Evolutionary conservation across 2,329 filamentous ascomycete species (phyloP), one percentile per base, ranked within the genome.

Genomic region (Allantophomopsis cytisporea): DNA sequence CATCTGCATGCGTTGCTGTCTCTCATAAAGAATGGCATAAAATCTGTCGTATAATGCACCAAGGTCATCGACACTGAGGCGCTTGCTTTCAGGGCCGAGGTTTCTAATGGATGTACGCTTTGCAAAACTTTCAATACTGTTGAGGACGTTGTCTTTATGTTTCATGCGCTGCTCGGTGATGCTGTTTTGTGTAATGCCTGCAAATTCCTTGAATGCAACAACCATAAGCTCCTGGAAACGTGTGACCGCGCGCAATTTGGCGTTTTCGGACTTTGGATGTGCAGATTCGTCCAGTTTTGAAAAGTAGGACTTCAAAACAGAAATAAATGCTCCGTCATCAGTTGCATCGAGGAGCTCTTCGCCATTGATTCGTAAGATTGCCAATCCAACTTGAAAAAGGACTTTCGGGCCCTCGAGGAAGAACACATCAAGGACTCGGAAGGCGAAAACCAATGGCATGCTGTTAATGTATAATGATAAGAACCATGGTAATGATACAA

Each of bases 151-250:
- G 54, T 91, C 85, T 60, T 96, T 96, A 61, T 96, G 93, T 60
- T 88, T 94, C 32, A 83, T 69, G 16, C 91, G 79, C 54, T 93
- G 72, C 48, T 96, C 91, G 1, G 82, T 83, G 44, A 98, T 88
- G 38, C 81, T 94, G 54, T 78, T 81, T 55, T 98, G 89, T 0
- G 91, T 98, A 49, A 98, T 94, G 32, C 80, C 85, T 0, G 89
- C 83, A 55, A 98, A 98, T 55, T 98, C 91, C 51, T 95, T 96
- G 64, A 98, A 98, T 1, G 91, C 91, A 15, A 96, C 91, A 3
- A 98, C 91, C 88, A 98, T 96, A 41, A 98, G 73, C 59, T 96
- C 91, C 54, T 98, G 91, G 57, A 98, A 98, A 36, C 85, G 76
- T 5, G 93, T 98, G 39, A 98, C 91, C 0, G 88, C 86, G 39